A percentile compares a stretch with the other conserved stretches of the same genome.
Evolutionary conservation across 768 basidiomycete genomes (phyloP).

Genomic region (Cubamyces lactineus): DNA sequence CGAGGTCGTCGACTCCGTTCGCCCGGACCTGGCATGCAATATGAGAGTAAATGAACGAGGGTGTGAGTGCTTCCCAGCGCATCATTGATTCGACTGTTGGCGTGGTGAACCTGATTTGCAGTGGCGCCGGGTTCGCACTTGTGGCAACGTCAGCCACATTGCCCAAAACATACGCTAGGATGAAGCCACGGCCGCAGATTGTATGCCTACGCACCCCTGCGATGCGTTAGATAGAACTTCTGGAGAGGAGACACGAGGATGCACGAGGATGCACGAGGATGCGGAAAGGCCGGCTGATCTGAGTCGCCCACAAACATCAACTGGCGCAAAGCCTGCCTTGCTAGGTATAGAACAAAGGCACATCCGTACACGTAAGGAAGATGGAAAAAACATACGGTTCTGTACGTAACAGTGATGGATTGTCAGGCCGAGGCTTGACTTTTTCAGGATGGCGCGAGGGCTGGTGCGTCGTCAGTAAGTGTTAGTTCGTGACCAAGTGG

Average conservation of each 20-base stretch:
- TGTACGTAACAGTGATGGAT: background rate
- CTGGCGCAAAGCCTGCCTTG: slow-evolving; percentile 13
- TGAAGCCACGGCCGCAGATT: too few relatives aligned
- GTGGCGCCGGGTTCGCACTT: background rate
- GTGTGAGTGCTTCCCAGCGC: background rate
- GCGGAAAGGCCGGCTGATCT: background rate
- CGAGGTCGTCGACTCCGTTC: slow-evolving; percentile 1
- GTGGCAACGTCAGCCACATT: background rate
- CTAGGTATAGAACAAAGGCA: slow-evolving; percentile 12
- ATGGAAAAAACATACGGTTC: background rate
- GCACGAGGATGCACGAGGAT: slow-evolving; percentile 9
- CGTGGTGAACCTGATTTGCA: background rate
- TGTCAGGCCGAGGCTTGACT: background rate
- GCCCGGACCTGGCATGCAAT: slow-evolving; percentile 2
- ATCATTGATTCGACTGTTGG: slow-evolving; percentile 4
- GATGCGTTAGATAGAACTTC: slow-evolving; percentile 14
- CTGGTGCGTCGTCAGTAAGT: background rate
- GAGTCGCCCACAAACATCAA: slow-evolving; percentile 18
- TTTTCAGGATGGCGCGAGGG: background rate
- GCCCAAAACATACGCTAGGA: too few relatives aligned
- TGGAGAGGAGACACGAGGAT: slow-evolving; percentile 7
- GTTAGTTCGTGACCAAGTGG: background rate
- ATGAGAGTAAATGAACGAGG: slow-evolving; percentile 5
- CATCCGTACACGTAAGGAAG: background rate
- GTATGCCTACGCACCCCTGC: background rate